phyloP scores from a whole-genome alignment of 2,329 filamentous ascomycete species.

The Fusarium palustre region DNA sequence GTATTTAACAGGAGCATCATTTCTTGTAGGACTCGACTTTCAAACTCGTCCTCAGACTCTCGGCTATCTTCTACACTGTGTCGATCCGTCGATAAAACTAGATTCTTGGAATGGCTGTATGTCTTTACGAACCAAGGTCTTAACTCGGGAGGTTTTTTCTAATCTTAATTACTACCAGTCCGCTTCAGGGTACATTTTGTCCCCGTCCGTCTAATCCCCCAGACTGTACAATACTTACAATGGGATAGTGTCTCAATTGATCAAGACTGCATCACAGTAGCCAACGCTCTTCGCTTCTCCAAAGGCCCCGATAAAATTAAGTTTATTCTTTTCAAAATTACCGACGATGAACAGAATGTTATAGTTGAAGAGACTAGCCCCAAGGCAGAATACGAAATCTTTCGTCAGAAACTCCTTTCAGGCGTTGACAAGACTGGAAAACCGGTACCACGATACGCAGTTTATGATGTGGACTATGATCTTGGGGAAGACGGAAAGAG shows the following conservation, averaged over 20 bases:
- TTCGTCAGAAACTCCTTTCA: conserved; percentile 30
- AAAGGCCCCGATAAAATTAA: conserved; percentile 22
- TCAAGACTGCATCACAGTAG: conserved; percentile 28
- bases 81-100: not conserved
- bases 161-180: not conserved
- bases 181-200: conserved; percentile 10
- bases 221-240: not conserved
- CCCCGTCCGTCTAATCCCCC: not conserved
- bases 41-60: not conserved
- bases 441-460: conserved; percentile 30
- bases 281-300: conserved; percentile 16
- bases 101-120: conserved; percentile 9
- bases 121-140: fast-evolving
- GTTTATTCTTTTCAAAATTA: conserved; percentile 37
- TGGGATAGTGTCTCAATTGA: conserved; percentile 23
- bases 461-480: conserved; percentile 36
- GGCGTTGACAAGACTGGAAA: conserved; percentile 19
- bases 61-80: not conserved
- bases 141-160: fast-evolving
- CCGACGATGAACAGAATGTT: conserved; percentile 26
- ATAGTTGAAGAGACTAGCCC: conserved; percentile 26
- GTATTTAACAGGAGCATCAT: not conserved
- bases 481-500: conserved; percentile 38
- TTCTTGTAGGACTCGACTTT: no score
- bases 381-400: conserved; percentile 23